phyloP scores from a whole-genome alignment of 139 green algal species.

The Micractinium conductrix region DNA sequence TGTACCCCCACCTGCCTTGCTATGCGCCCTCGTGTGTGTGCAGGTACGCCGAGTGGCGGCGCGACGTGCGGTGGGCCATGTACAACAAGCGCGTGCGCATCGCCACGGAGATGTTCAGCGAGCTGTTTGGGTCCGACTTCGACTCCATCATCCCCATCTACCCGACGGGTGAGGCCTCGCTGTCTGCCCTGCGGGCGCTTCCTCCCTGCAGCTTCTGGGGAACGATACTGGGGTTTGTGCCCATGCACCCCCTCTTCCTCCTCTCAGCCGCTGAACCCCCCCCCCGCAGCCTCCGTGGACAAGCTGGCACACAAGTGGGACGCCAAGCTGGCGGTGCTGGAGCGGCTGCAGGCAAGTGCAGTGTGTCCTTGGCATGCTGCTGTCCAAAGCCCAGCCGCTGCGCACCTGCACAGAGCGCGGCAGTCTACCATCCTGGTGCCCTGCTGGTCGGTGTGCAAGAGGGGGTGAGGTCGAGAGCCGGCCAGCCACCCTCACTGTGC shows the following conservation, averaged over 20 bases:
- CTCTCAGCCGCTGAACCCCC: too few species aligned
- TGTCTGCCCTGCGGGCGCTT: too few species aligned
- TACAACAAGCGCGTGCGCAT: conserved; percentile 48
- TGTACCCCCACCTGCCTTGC: background rate
- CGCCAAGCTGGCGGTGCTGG: conserved; percentile 28
- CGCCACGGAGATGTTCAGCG: conserved; percentile 47
- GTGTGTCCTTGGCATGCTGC: background rate
- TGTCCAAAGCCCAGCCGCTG: too few species aligned
- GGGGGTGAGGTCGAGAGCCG: background rate
- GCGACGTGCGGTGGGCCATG: conserved; percentile 51
- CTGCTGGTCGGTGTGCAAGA: too few species aligned
- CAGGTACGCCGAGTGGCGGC: conserved; percentile 39
- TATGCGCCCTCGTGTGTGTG: background rate
- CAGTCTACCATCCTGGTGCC: too few species aligned
- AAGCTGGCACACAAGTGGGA: conserved; percentile 42
- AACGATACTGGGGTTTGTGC: too few species aligned
- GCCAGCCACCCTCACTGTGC: background rate
- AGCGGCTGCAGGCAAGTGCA: conserved; percentile 35
- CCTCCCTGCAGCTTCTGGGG: too few species aligned
- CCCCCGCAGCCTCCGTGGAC: conserved; percentile 29
- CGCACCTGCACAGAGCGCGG: too few species aligned
- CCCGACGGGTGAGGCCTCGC: conserved; percentile 19
- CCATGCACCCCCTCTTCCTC: too few species aligned
- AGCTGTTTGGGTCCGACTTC: conserved; percentile 53
- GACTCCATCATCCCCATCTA: conserved; percentile 53